Evolutionary conservation across 768 basidiomycete genomes (phyloP), one percentile per base, ranked within the genome.

Genomic region (Lyophyllum shimeji): DNA sequence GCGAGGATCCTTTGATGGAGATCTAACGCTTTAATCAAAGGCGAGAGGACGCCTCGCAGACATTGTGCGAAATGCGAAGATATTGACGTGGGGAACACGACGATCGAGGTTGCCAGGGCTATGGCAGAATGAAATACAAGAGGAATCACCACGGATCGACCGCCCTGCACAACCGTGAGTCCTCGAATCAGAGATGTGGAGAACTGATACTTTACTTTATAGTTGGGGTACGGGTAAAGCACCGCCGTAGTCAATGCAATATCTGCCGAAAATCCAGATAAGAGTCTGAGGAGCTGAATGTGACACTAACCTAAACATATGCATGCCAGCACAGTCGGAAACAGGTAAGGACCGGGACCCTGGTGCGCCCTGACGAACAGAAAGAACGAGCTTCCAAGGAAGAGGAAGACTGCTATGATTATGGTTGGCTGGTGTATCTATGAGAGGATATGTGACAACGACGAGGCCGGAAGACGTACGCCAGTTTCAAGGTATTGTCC

Each of bases 141-240:
- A 0, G 89, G 88, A 6, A 90, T 37, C 9, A 86, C 60, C 44
- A 89, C 76, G 0, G 66, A 40, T 65, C 71, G 60, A 33, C 87
- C 87, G 17, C 82, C 62, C 75, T 83, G 53, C n/a, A 50, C 21
- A 23, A 44, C 18, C 2, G 37, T 54, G 24, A 53, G 40, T 27
- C 37, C 6, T 8, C 40, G 46, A 49, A 46, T 29, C 13, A 24
- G 17, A 39, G 23, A 33, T 24, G 40, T 3, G 21, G n/a, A 12
- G 24, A 23, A 46, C 9, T 63, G 76, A 57, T 50, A 78, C 78
- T 52, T 50, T 50, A 78, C 78, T 52, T 50, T 60, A 66, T 90
- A 91, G 63, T 79, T 81, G 1, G 88, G 82, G 59, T 75, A 90
- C 0, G 89, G 89, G 62, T 80, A 85, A 7, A 91, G 69, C 12